Conservation (phyloP, 192 early-diverging fungal species). For the Coemansia sp. region DNA sequence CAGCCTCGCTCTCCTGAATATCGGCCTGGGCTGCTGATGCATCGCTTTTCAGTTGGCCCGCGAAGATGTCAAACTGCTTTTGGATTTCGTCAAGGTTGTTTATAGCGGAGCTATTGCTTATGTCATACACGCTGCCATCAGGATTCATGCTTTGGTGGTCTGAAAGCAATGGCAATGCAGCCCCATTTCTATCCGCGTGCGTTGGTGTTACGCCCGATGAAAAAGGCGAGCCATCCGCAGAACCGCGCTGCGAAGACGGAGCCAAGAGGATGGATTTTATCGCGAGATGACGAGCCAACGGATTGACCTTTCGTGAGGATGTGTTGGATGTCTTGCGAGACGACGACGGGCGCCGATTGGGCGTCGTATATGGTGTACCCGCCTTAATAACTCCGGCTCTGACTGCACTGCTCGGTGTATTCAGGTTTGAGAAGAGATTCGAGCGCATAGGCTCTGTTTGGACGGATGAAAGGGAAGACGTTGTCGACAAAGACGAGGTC, state of each 20-base stretch:
- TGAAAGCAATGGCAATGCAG: neutral
- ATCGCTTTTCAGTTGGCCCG: slow-evolving; percentile 34
- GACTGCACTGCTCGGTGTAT: slow-evolving; percentile 16
- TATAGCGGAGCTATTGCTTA: slow-evolving; percentile 15
- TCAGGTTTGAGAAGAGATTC: slow-evolving; percentile 24
- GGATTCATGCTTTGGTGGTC: slow-evolving; percentile 8
- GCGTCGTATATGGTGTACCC: slow-evolving; percentile 18
- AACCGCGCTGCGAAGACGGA: slow-evolving; percentile 15
- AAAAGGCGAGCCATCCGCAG: neutral
- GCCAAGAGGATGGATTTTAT: slow-evolving; percentile 36
- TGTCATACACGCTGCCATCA: slow-evolving; percentile 1
- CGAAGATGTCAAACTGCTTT: slow-evolving; percentile 41
- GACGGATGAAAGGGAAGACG: slow-evolving; percentile 37
- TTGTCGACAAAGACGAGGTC: slow-evolving; percentile 28
- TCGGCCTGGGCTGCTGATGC: slow-evolving; percentile 38
- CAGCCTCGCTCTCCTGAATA: slow-evolving; percentile 36
- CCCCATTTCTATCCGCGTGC: slow-evolving; percentile 1
- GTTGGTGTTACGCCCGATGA: slow-evolving; percentile 13
- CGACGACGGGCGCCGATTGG: slow-evolving; percentile 20
- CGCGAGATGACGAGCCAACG: slow-evolving; percentile 44
- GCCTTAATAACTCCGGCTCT: neutral
- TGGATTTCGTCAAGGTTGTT: slow-evolving; percentile 30
- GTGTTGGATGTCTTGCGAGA: slow-evolving; percentile 23
- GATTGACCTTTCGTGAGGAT: slow-evolving; percentile 44
- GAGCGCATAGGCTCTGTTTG: slow-evolving; percentile 49